phyloP scores from a whole-genome alignment of 257 asterid genomes.

The Solanum gandarillasii region DNA sequence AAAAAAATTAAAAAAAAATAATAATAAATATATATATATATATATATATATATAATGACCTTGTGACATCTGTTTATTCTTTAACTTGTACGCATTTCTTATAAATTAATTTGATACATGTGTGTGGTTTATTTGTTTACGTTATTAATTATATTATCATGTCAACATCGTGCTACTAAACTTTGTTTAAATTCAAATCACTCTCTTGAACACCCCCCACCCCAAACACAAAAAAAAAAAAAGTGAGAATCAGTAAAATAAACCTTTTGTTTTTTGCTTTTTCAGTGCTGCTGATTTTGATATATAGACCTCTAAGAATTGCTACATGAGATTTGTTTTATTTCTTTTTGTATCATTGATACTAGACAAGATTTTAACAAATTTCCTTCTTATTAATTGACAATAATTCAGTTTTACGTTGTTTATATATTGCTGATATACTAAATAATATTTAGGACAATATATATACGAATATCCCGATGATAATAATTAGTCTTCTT shows the following conservation, averaged over 20 bases:
- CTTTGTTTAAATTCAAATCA: neutral
- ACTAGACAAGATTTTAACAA: neutral
- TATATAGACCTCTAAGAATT: neutral
- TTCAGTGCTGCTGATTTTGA: neutral
- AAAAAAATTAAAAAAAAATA: too few species aligned
- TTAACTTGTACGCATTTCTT: neutral
- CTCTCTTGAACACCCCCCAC: neutral
- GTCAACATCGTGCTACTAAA: neutral
- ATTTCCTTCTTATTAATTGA: neutral
- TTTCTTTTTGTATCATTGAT: neutral
- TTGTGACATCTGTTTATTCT: neutral
- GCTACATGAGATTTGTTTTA: neutral
- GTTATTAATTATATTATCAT: neutral
- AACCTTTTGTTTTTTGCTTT: neutral
- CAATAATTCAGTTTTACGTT: neutral
- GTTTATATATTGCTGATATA: neutral
- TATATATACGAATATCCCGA: neutral
- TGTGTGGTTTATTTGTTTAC: neutral
- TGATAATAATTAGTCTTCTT: neutral
- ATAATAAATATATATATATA: too few species aligned
- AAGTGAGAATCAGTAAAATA: neutral
- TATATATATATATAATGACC: neutral
- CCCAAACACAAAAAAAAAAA: neutral
- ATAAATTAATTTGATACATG: neutral
- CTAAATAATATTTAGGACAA: neutral